phyloP scores from a whole-genome alignment of 2,329 filamentous ascomycete genomes.

The Colletotrichum tanaceti region DNA sequence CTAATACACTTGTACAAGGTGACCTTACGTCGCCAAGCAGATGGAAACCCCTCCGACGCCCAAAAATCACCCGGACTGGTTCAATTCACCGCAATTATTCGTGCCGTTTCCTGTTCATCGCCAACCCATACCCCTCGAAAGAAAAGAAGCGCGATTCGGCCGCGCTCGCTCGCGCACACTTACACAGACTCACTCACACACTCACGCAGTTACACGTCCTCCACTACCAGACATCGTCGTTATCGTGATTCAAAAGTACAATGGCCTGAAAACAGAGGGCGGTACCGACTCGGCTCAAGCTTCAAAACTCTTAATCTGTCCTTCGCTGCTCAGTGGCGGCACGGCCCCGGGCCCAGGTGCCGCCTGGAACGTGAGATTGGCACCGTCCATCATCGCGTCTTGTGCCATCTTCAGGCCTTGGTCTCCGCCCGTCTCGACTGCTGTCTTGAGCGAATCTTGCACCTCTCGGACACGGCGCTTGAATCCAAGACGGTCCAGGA shows the following conservation, averaged over 20 bases:
- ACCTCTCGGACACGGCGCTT: conserved; percentile 87
- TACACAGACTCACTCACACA: conserved; percentile 1
- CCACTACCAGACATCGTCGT: neutral
- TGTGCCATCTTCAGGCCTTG: conserved; percentile 61
- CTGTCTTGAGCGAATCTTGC: conserved; percentile 78
- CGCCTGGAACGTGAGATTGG: conserved; percentile 65
- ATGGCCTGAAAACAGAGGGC: neutral
- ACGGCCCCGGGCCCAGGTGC: conserved; percentile 56
- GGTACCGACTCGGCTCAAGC: conserved; percentile 51
- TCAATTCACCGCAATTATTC: conserved; percentile 35
- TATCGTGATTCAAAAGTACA: neutral
- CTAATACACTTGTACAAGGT: conserved; percentile 33
- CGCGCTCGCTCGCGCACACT: neutral
- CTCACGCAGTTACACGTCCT: neutral
- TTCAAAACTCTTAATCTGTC: conserved; percentile 69
- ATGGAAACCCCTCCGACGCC: conserved; percentile 34
- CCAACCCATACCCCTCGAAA: conserved; percentile 31
- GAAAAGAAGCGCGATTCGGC: neutral
- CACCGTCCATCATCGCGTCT: conserved; percentile 60
- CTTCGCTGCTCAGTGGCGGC: conserved; percentile 66
- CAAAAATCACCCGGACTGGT: conserved; percentile 18
- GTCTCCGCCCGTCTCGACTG: conserved; percentile 61
- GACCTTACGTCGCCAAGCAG: conserved; percentile 19
- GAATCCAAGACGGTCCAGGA: conserved; percentile 90
- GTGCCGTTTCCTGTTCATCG: conserved; percentile 32